These are phyloP conservation scores for Nasturtium officinale DNA, from an alignment of 345 rosid genomes.

Conservation along the genomic window DNA sequence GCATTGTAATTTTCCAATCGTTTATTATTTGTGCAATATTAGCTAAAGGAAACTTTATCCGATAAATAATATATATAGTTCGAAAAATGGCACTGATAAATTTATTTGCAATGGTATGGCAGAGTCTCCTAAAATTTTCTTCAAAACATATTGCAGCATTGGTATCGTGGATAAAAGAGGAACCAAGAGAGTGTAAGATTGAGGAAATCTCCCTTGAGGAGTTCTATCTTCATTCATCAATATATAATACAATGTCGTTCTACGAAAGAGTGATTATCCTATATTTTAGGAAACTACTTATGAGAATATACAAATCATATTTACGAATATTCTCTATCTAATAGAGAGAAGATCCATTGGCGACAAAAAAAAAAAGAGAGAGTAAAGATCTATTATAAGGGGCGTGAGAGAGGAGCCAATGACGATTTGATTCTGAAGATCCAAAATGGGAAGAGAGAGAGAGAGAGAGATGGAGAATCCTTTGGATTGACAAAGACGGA, in stretches of 20 bases:
- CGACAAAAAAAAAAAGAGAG: no score
- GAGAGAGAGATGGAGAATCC: conserved; percentile 38
- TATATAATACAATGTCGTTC: no score
- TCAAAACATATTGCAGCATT: background rate
- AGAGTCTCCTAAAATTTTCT: no score
- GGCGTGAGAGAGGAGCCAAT: conserved; percentile 15
- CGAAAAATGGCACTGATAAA: background rate
- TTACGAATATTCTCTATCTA: no score
- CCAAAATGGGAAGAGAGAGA: conserved; percentile 34
- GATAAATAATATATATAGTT: background rate
- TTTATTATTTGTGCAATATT: background rate
- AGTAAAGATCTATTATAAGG: background rate
- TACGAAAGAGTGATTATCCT: no score
- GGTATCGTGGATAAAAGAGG: background rate
- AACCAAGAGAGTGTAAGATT: background rate
- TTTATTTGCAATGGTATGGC: background rate
- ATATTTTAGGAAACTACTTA: no score
- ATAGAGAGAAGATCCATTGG: no score
- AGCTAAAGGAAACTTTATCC: background rate
- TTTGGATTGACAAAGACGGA: conserved; percentile 48
- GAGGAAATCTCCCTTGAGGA: no score
- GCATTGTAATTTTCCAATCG: background rate
- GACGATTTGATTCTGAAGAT: conserved; percentile 34
- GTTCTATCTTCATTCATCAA: no score
- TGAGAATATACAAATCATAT: no score